These are phyloP conservation scores for Marvania coccoides DNA, from an alignment of 139 green algal species.

Conservation along the genomic window DNA sequence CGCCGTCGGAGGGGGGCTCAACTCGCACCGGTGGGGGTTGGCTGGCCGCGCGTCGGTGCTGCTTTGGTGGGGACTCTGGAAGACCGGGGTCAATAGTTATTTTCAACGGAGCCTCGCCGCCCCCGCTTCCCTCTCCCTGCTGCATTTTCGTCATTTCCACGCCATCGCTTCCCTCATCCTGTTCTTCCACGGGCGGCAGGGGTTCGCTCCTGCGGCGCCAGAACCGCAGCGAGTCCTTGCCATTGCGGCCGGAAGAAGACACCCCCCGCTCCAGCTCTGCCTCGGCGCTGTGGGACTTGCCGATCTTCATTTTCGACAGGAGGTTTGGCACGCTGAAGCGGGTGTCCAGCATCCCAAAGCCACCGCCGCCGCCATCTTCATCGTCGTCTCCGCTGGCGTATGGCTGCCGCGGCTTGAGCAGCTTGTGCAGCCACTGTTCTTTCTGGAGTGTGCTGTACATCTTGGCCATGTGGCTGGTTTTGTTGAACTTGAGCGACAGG, in stretches of 20 bases:
- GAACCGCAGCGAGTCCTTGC: not conserved
- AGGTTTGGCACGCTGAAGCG: too few species aligned
- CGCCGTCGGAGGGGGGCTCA: not conserved
- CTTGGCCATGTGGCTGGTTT: conserved; percentile 55
- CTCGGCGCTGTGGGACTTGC: too few species aligned
- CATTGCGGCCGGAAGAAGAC: not conserved
- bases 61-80: not conserved
- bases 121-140: not conserved
- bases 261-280: not conserved
- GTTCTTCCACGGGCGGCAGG: not conserved
- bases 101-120: not conserved
- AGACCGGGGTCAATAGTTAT: not conserved
- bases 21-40: not conserved
- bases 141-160: not conserved
- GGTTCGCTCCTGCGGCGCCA: not conserved
- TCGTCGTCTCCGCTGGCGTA: too few species aligned
- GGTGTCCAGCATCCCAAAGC: too few species aligned
- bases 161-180: not conserved
- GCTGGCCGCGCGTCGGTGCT: not conserved
- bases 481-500: conserved; percentile 57
- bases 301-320: too few species aligned
- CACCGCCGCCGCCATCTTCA: too few species aligned
- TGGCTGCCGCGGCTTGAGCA: too few species aligned
- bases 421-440: too few species aligned
- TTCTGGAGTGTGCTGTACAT: conserved; percentile 47